Percentiles rank a stretch among this genome's conserved stretches.
These are phyloP conservation scores for Microsporum canis DNA, from an alignment of 2,329 filamentous ascomycete species.

Conservation along the genomic window DNA sequence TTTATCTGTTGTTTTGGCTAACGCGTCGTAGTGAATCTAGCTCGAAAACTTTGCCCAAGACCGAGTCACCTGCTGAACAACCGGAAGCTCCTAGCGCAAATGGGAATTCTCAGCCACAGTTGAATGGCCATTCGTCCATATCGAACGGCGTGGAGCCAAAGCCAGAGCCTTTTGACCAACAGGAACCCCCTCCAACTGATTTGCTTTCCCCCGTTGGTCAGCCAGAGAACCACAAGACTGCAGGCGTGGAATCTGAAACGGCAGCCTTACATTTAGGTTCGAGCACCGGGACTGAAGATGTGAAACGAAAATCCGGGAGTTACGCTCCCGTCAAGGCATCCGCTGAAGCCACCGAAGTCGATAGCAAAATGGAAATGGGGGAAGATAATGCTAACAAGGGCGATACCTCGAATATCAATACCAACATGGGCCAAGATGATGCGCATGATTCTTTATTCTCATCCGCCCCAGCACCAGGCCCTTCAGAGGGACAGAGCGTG, in stretches of 20 bases:
- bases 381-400: neutral
- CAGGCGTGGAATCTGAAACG: conserved; percentile 3
- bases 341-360: neutral
- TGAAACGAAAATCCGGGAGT: neutral
- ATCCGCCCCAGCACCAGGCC: neutral
- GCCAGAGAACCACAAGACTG: neutral
- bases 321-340: neutral
- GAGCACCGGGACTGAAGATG: neutral
- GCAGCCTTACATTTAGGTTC: neutral
- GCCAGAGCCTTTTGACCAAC: neutral
- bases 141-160: neutral
- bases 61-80: neutral
- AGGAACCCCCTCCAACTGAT: neutral
- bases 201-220: neutral
- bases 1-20: neutral
- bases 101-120: conserved; percentile 5
- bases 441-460: neutral
- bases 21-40: neutral
- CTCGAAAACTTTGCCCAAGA: neutral
- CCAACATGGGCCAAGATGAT: neutral
- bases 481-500: neutral
- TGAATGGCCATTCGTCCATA: conserved; percentile 7
- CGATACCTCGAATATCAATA: neutral
- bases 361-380: neutral
- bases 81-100: neutral